Percentiles rank a stretch among this genome's conserved stretches.
Conservation (phyloP, 2,329 filamentous ascomycete genomes). For the Fusarium heterosporum region DNA sequence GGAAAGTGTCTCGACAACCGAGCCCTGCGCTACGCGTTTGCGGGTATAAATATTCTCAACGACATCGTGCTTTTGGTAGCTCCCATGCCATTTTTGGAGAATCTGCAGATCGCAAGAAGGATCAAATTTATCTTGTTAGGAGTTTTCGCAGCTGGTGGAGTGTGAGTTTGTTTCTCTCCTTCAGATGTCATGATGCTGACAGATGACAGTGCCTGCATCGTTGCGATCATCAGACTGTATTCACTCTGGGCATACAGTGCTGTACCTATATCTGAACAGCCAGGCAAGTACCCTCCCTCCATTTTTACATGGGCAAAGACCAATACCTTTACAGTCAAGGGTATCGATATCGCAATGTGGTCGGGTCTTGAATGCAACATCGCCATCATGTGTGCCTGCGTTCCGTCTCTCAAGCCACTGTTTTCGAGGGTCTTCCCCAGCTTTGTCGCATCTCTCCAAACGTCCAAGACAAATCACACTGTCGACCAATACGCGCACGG, state of each 20-base stretch:
- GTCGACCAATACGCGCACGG: neutral
- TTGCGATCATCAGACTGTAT: neutral
- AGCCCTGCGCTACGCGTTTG: neutral
- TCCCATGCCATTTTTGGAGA: neutral
- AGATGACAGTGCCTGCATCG: neutral
- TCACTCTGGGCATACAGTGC: neutral
- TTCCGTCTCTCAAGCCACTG: neutral
- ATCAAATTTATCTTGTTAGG: neutral
- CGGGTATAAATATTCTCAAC: slow-evolving; percentile 8
- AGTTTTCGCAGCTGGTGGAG: neutral
- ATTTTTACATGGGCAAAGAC: rapidly evolving
- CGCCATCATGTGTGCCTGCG: slow-evolving; percentile 9
- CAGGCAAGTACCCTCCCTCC: neutral
- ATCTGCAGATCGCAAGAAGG: neutral
- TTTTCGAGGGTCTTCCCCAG: neutral
- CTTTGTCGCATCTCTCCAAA: neutral
- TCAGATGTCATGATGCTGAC: neutral
- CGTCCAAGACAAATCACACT: neutral
- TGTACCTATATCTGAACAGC: neutral
- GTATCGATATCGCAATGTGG: neutral
- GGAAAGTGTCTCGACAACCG: neutral
- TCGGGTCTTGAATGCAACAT: slow-evolving; percentile 6
- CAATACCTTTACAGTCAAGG: neutral
- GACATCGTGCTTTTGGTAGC: neutral
- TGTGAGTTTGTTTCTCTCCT: neutral